Conservation (phyloP, 1,284 basidiomycete species). For the Ceratobasidium sp. region DNA sequence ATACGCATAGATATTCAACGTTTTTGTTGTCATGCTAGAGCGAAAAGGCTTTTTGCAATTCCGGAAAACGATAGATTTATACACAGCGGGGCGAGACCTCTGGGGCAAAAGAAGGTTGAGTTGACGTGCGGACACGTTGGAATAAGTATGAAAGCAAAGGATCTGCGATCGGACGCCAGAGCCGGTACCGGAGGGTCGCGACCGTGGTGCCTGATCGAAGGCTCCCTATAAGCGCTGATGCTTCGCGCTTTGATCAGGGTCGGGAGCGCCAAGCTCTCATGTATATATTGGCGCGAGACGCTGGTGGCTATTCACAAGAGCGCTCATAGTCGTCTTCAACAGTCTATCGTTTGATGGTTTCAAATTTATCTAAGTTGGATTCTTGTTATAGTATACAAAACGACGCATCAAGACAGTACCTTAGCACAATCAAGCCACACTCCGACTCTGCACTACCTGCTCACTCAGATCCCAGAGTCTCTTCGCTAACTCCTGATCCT, state of each 20-base stretch:
- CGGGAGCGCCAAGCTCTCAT: too few relatives aligned
- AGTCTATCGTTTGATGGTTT: too few relatives aligned
- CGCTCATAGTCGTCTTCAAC: too few relatives aligned
- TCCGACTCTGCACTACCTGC: conserved; percentile 31
- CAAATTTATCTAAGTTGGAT: too few relatives aligned
- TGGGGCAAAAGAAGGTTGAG: background rate
- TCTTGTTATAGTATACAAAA: too few relatives aligned
- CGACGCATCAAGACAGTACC: too few relatives aligned
- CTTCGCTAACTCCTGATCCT: conserved; percentile 45
- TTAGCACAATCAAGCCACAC: background rate
- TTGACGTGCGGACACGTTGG: too few relatives aligned
- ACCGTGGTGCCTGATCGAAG: background rate
- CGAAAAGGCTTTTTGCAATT: background rate
- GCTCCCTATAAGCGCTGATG: background rate
- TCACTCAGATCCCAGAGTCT: conserved; percentile 50
- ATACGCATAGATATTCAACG: conserved; percentile 33
- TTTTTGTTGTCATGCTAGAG: conserved; percentile 20
- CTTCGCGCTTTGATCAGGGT: background rate
- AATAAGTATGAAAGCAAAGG: background rate
- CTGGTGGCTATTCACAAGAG: too few relatives aligned
- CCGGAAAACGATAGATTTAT: background rate
- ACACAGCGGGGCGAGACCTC: conserved; percentile 1
- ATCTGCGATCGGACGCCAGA: background rate
- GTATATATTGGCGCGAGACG: too few relatives aligned
- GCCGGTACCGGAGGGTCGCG: background rate